phyloP scores from a whole-genome alignment of 495 filamentous ascomycete species.

The Tuber umbilicatum region DNA sequence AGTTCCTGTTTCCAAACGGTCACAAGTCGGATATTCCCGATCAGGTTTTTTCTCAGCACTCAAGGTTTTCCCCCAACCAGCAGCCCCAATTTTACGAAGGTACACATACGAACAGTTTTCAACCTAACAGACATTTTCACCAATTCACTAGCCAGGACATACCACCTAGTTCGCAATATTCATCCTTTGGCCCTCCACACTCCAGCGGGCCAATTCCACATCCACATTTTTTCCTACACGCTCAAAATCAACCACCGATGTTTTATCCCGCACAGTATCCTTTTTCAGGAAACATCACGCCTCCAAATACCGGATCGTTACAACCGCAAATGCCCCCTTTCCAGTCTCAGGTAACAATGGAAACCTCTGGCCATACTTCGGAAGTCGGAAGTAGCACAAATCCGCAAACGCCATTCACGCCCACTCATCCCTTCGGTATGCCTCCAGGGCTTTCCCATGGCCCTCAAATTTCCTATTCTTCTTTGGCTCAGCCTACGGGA shows the following conservation, averaged over 20 bases:
- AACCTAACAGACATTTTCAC: conserved; percentile 23
- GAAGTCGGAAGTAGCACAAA: conserved; percentile 31
- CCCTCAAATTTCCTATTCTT: conserved; percentile 24
- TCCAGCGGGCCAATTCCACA: conserved; percentile 12
- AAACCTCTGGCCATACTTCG: conserved; percentile 29
- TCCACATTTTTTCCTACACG: conserved; percentile 19
- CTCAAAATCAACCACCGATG: conserved; percentile 7
- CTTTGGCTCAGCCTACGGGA: conserved; percentile 26
- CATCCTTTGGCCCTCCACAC: conserved; percentile 25
- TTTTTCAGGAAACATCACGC: conserved; percentile 32
- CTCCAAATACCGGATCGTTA: conserved; percentile 35
- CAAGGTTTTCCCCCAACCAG: conserved; percentile 27
- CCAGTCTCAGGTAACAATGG: conserved; percentile 20
- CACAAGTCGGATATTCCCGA: neutral
- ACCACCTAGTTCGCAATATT: conserved; percentile 18
- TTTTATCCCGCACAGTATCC: conserved; percentile 20
- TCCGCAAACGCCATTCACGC: conserved; percentile 33
- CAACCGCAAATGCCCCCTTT: conserved; percentile 32
- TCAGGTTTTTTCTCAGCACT: conserved; percentile 15
- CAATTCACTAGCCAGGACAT: conserved; percentile 20
- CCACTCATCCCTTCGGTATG: conserved; percentile 27
- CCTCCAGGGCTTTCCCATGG: neutral
- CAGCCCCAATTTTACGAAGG: conserved; percentile 29
- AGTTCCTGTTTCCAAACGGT: neutral
- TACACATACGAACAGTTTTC: conserved; percentile 23